Conservation (phyloP, 2,329 filamentous ascomycete species). For the Zasmidium cellare region DNA sequence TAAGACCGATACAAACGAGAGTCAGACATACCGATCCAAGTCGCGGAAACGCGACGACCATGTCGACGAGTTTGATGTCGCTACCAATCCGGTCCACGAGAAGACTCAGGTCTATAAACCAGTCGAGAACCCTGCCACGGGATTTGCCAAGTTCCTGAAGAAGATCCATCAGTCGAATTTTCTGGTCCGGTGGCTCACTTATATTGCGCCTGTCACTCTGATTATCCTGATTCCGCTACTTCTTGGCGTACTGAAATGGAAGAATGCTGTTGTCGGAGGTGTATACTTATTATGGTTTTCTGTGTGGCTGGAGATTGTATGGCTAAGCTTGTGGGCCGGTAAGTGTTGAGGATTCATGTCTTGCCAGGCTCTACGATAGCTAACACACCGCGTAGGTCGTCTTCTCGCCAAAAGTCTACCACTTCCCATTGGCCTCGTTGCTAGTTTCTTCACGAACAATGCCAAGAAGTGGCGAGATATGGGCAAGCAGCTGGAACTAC, state of each 20-base stretch:
- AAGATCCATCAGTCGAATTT: constrained; percentile 65
- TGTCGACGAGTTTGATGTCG: constrained; percentile 66
- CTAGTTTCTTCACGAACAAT: constrained; percentile 80
- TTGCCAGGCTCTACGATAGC: no score
- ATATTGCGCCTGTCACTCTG: constrained; percentile 65
- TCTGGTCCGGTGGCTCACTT: constrained; percentile 68
- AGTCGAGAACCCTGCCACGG: constrained; percentile 61
- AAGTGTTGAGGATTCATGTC: no score
- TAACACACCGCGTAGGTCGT: constrained; percentile 68
- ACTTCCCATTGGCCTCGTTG: constrained; percentile 60
- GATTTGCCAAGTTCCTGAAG: constrained; percentile 64
- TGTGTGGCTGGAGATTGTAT: constrained; percentile 92
- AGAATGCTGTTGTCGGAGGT: constrained; percentile 63
- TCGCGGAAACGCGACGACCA: constrained; percentile 55
- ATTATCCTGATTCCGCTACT: constrained; percentile 69
- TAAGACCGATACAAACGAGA: constrained; percentile 30
- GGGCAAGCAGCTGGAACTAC: constrained; percentile 80
- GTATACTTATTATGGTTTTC: constrained; percentile 86
- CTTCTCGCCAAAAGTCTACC: constrained; percentile 66
- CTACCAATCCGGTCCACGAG: constrained; percentile 69
- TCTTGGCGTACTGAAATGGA: constrained; percentile 61
- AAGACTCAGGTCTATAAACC: constrained; percentile 65
- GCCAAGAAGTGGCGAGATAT: constrained; percentile 92
- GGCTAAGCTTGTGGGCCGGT: constrained; percentile 53
- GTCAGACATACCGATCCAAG: constrained; percentile 50